Conservation (phyloP, 768 basidiomycete genomes). For the Naganishia vishniacii region DNA sequence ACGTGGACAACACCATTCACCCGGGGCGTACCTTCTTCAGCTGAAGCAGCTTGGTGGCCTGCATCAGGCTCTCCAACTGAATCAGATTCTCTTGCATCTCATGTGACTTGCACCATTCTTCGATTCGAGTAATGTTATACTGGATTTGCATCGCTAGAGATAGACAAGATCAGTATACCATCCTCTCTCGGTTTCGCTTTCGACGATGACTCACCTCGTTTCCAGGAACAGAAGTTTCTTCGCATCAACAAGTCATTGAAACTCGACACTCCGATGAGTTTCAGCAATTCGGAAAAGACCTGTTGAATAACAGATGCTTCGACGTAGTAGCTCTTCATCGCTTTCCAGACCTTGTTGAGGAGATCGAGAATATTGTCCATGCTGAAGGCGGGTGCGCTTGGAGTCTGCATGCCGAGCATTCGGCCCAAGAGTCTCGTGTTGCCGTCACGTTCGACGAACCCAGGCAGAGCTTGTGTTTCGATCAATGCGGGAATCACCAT, state of each 20-base stretch:
- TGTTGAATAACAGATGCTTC: slow-evolving; percentile 96
- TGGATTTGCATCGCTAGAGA: slow-evolving; percentile 98
- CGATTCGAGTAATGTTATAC: slow-evolving; percentile 78
- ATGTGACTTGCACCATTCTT: slow-evolving; percentile 98
- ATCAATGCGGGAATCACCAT: slow-evolving; percentile 99
- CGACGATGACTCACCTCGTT: slow-evolving; percentile 65
- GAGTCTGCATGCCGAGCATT: slow-evolving; percentile 69
- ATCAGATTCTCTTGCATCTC: slow-evolving; percentile 98
- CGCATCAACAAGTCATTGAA: slow-evolving; percentile 99
- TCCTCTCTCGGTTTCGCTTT: background rate
- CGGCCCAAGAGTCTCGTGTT: slow-evolving; percentile 90
- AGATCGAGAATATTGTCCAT: slow-evolving; percentile 98
- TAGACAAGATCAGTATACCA: slow-evolving; percentile 7
- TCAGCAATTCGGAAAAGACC: slow-evolving; percentile 82
- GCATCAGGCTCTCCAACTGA: slow-evolving; percentile 97
- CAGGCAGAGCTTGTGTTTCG: slow-evolving; percentile 94
- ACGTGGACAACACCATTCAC: background rate
- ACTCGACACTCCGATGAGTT: slow-evolving; percentile 89
- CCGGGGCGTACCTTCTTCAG: slow-evolving; percentile 73
- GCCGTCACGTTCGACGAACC: slow-evolving; percentile 92
- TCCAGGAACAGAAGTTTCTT: slow-evolving; percentile 98
- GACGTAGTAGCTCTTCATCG: slow-evolving; percentile 96
- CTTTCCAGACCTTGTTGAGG: slow-evolving; percentile 96
- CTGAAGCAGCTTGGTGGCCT: slow-evolving; percentile 95
- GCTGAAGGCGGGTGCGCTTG: slow-evolving; percentile 66